phyloP scores from a whole-genome alignment of 2,329 filamentous ascomycete species.

The Phyllachora maydis region DNA sequence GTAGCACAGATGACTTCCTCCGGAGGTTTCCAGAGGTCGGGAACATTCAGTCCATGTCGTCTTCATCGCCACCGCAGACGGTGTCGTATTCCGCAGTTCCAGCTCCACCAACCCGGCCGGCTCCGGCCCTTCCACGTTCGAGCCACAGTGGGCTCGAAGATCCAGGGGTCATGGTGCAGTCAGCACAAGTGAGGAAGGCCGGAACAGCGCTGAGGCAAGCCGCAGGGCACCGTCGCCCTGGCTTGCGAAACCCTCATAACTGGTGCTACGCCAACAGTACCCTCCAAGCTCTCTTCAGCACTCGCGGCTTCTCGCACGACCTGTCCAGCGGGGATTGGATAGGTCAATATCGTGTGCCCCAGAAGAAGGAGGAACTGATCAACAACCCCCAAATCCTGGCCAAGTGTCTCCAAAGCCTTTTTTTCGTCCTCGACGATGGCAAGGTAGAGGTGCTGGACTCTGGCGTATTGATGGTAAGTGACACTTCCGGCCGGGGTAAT shows the following conservation, averaged over 20 bases:
- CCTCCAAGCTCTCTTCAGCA: conserved; percentile 64
- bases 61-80: no score
- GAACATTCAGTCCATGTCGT: conserved; percentile 36
- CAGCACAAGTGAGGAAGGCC: no score
- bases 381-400: conserved; percentile 36
- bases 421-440: no score
- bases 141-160: conserved; percentile 60
- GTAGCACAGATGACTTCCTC: conserved; percentile 66
- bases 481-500: no score
- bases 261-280: conserved; percentile 91
- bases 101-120: conserved; percentile 41
- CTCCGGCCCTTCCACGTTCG: conserved; percentile 42
- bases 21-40: conserved; percentile 59
- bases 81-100: conserved; percentile 26
- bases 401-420: conserved; percentile 35
- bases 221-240: no score
- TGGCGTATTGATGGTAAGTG: no score
- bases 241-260: conserved; percentile 59
- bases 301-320: conserved; percentile 44
- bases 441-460: no score
- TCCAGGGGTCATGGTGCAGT: conserved; percentile 14
- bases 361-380: conserved; percentile 35
- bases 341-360: conserved; percentile 43
- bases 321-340: conserved; percentile 37
- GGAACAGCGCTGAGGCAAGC: no score